Conservation (phyloP, 2,329 filamentous ascomycete genomes). For the Fusarium floridanum region DNA sequence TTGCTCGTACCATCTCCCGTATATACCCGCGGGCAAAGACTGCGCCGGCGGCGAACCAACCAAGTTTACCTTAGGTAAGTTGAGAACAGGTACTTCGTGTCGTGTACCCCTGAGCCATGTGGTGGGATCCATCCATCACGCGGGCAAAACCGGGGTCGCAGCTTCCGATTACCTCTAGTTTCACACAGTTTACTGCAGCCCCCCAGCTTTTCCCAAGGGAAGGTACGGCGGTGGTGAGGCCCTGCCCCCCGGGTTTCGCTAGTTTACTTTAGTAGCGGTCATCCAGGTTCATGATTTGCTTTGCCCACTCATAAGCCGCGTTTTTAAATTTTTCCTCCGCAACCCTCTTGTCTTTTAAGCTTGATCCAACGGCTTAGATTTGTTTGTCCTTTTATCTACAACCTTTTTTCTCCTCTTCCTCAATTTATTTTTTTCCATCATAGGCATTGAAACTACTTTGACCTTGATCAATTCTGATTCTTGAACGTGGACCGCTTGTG, state of each 20-base stretch:
- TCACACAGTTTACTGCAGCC: slow-evolving; percentile 2
- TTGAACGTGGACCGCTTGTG: slow-evolving; percentile 10
- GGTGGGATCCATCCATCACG: slow-evolving; percentile 22
- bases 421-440: not conserved
- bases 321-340: slow-evolving; percentile 33
- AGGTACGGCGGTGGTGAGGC: slow-evolving; percentile 12
- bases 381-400: not conserved
- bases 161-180: slow-evolving; percentile 32
- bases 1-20: slow-evolving; percentile 12
- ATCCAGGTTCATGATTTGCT: slow-evolving; percentile 11
- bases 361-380: not conserved
- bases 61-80: not conserved
- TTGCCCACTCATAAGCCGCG: not conserved
- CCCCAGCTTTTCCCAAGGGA: slow-evolving; percentile 36
- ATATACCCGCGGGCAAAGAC: slow-evolving; percentile 2
- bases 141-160: slow-evolving; percentile 45
- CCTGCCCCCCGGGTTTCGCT: slow-evolving; percentile 14
- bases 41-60: slow-evolving; percentile 10
- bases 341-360: slow-evolving; percentile 24
- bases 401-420: not conserved
- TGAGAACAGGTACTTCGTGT: slow-evolving; percentile 2
- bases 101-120: slow-evolving; percentile 10
- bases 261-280: not conserved
- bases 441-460: not conserved
- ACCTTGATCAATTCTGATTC: not conserved